phyloP scores from a whole-genome alignment of 805 yeast species.

The Jamesozyma piceae region DNA sequence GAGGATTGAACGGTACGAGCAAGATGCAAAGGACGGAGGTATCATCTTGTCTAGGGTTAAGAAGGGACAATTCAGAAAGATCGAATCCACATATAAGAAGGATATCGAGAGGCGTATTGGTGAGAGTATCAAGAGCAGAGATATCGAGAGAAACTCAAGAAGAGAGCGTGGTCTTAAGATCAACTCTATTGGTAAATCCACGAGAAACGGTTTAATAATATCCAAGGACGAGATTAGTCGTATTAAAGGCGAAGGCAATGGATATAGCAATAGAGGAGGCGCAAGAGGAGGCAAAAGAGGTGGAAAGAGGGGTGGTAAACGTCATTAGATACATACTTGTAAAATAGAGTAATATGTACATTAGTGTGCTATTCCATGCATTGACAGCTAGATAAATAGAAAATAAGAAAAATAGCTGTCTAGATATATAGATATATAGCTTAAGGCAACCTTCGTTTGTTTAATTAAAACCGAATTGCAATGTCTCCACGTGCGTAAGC shows the following conservation, averaged over 20 bases:
- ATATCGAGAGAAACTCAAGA: constrained; percentile 30
- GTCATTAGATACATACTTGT: neutral
- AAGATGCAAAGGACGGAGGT: constrained; percentile 83
- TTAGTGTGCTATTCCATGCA: too few relatives aligned
- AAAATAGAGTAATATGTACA: too few relatives aligned
- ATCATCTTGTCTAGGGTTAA: constrained; percentile 66
- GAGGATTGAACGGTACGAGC: constrained; percentile 49
- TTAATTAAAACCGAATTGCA: too few relatives aligned
- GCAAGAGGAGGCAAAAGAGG: neutral
- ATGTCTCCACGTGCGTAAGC: too few relatives aligned
- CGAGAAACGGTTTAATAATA: constrained; percentile 69
- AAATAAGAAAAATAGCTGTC: too few relatives aligned
- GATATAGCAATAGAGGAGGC: neutral
- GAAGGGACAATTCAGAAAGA: constrained; percentile 57
- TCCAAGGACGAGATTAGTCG: constrained; percentile 53
- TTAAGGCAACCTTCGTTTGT: too few relatives aligned
- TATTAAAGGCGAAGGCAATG: constrained; percentile 7
- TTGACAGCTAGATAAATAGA: too few relatives aligned
- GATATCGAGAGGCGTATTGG: constrained; percentile 36
- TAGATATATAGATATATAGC: too few relatives aligned
- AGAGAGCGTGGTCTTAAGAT: constrained; percentile 78
- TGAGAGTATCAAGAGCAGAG: constrained; percentile 43
- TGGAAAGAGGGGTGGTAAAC: neutral
- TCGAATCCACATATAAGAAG: constrained; percentile 38
- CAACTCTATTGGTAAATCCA: constrained; percentile 63